These are phyloP conservation scores for Plasmodium relictum DNA, from an alignment of 169 alveolate genomes.

Conservation along the genomic window DNA sequence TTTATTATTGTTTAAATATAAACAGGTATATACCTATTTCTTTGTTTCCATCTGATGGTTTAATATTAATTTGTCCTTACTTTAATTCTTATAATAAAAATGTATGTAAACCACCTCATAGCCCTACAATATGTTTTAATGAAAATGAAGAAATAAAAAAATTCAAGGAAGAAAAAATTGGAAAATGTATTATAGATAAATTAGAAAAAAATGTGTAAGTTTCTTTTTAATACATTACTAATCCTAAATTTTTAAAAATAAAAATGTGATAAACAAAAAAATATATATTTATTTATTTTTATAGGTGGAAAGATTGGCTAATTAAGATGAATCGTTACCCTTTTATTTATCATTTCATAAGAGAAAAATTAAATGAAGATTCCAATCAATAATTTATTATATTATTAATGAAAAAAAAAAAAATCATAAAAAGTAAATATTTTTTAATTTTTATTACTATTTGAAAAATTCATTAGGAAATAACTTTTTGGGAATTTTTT, in stretches of 20 bases:
- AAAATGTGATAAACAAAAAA: neutral
- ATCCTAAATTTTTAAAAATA: neutral
- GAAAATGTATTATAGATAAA: slow-evolving; percentile 28
- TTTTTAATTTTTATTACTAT: no score
- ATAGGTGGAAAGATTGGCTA: slow-evolving; percentile 70
- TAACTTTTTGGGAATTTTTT: no score
- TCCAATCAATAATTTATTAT: neutral
- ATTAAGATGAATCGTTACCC: slow-evolving; percentile 47
- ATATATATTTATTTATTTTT: neutral
- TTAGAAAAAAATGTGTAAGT: slow-evolving; percentile 41
- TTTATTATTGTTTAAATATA: slow-evolving; percentile 78
- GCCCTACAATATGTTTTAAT: slow-evolving; percentile 17
- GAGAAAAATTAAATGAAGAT: slow-evolving; percentile 1
- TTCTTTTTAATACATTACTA: neutral
- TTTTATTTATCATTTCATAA: slow-evolving; percentile 42
- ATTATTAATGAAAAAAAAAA: no score
- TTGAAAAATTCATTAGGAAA: no score
- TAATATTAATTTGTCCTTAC: slow-evolving; percentile 77
- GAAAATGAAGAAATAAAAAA: slow-evolving; percentile 27
- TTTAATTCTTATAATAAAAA: slow-evolving; percentile 62
- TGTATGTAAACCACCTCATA: slow-evolving; percentile 49
- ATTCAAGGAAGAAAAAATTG: slow-evolving; percentile 38
- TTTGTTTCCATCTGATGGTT: slow-evolving; percentile 85
- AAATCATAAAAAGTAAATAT: no score
- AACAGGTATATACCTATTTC: slow-evolving; percentile 74